phyloP scores from a whole-genome alignment of 192 early-diverging fungal genomes.

The Tieghemiomyces parasiticus region DNA sequence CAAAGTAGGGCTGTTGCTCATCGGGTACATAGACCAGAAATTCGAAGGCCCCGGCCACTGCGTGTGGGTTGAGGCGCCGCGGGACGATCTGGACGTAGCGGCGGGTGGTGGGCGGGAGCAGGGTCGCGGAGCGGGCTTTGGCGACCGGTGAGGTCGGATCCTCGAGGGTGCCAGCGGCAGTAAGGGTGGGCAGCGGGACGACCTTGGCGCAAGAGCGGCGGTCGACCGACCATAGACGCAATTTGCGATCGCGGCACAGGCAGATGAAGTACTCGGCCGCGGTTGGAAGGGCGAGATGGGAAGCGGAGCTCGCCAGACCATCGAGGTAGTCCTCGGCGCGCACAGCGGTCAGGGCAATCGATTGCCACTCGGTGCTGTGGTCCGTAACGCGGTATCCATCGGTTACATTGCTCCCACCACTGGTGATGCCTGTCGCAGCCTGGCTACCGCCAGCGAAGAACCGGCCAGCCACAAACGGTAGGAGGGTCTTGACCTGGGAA shows the following conservation, averaged over 20 bases:
- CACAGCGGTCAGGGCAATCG: background rate
- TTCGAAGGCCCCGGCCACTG: slow-evolving; percentile 13
- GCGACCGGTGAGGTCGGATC: background rate
- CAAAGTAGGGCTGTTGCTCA: slow-evolving; percentile 28
- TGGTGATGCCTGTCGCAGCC: background rate
- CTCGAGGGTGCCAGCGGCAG: background rate
- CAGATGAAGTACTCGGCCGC: background rate
- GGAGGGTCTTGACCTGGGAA: background rate
- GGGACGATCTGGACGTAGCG: background rate
- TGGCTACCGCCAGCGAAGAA: background rate
- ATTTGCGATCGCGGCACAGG: background rate
- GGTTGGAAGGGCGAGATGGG: too few species aligned
- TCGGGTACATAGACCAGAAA: slow-evolving; percentile 32
- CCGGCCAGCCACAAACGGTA: background rate
- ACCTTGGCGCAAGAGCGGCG: background rate
- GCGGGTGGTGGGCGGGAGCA: background rate
- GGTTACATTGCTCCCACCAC: too few species aligned
- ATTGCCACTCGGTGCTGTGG: background rate
- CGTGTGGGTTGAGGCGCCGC: background rate
- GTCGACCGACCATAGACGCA: slow-evolving; percentile 1
- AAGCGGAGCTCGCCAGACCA: too few species aligned
- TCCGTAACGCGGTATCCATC: too few species aligned
- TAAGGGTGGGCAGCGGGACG: background rate
- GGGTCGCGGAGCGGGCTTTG: background rate
- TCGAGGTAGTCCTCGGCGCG: too few species aligned